phyloP scores from a whole-genome alignment of 768 basidiomycete species.

The Exidia glandulosa region DNA sequence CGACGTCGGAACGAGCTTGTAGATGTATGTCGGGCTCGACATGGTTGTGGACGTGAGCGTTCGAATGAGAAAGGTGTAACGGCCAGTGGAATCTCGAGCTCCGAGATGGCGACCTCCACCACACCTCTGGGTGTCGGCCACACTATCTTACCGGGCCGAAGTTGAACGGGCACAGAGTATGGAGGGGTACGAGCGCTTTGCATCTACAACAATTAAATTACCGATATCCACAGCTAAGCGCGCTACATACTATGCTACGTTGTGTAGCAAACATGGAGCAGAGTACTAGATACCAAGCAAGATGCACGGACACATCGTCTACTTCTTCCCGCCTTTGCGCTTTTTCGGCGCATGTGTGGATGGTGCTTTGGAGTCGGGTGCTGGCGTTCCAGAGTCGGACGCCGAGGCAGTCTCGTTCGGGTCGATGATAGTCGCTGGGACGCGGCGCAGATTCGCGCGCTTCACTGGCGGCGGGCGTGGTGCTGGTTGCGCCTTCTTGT shows the following conservation, averaged over 20 bases:
- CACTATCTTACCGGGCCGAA: too few relatives aligned
- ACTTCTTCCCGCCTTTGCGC: conserved; percentile 26
- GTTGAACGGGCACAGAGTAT: too few relatives aligned
- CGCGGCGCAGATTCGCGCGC: neutral
- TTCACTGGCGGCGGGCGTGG: neutral
- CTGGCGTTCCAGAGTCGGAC: conserved; percentile 1
- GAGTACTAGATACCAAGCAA: neutral
- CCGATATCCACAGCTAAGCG: too few relatives aligned
- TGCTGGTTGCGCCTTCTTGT: conserved; percentile 1
- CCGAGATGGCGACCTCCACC: too few relatives aligned
- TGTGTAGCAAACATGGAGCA: too few relatives aligned
- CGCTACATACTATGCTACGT: too few relatives aligned
- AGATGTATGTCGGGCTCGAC: conserved; percentile 38
- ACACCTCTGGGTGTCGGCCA: too few relatives aligned
- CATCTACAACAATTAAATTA: too few relatives aligned
- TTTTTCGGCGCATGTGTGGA: conserved; percentile 17
- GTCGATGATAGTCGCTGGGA: neutral
- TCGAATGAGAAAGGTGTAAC: neutral
- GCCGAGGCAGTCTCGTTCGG: neutral
- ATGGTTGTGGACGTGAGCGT: neutral
- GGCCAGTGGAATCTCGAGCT: too few relatives aligned
- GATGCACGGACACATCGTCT: conserved; percentile 8
- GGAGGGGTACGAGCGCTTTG: too few relatives aligned
- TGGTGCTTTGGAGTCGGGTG: conserved; percentile 6
- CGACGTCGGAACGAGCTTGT: conserved; percentile 44